Evolutionary conservation across 345 rosid species (phyloP).

Genomic region (Physaria fendleri): DNA sequence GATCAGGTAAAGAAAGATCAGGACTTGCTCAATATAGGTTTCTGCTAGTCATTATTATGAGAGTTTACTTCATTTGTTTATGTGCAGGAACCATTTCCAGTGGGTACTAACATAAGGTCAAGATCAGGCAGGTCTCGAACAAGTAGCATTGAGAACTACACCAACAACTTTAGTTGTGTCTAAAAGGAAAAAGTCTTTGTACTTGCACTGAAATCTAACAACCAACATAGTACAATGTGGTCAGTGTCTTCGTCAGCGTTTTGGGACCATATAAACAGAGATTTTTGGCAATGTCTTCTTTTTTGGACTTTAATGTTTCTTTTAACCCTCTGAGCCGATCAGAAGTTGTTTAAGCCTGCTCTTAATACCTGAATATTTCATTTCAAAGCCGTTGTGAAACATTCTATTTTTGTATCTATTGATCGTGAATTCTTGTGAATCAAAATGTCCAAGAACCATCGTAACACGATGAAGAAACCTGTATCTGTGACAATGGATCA

Average conservation of each 20-base stretch:
- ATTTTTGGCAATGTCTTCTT: conserved; percentile 3
- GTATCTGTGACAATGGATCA: conserved; percentile 72
- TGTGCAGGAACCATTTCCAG: conserved; percentile 75
- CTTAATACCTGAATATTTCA: too few species aligned
- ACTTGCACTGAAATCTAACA: conserved; percentile 14
- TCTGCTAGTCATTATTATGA: not conserved
- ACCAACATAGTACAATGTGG: conserved; percentile 13
- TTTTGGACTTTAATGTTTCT: not conserved
- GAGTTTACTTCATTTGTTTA: not conserved
- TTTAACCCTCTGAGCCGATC: not conserved
- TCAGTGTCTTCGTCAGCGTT: not conserved
- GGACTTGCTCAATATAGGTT: not conserved
- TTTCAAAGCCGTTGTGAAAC: not conserved
- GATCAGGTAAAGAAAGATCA: conserved; percentile 55
- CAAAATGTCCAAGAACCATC: conserved; percentile 33
- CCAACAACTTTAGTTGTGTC: conserved; percentile 28
- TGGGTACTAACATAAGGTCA: conserved; percentile 62
- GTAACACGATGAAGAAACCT: conserved; percentile 41
- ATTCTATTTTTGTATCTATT: not conserved
- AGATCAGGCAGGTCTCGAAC: conserved; percentile 65
- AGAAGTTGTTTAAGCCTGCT: too few species aligned
- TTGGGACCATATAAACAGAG: conserved; percentile 11
- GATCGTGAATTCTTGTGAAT: conserved; percentile 15
- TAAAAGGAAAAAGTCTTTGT: conserved; percentile 4
- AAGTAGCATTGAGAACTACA: conserved; percentile 43